Base-by-base conservation (phyloP, 768 basidiomycete species). In the Tylopilus felleus region DNA sequence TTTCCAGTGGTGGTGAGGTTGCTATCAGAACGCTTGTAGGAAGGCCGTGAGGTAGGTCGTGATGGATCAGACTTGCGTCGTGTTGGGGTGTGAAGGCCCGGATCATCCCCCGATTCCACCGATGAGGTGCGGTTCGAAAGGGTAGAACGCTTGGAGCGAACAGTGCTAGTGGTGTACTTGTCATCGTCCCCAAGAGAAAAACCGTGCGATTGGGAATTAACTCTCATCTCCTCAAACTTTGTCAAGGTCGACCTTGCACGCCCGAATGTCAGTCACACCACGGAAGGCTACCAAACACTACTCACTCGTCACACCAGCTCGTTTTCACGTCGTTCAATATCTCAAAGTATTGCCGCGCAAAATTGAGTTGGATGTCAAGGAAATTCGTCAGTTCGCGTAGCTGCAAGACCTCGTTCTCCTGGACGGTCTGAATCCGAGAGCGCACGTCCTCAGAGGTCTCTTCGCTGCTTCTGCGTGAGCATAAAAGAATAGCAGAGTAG, bases 401-500 rank as follows among this genome's bases (percentile, higher is more conserved):
- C 60, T 93, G 88, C 27, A 76, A 72, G 25, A 81, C 74, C 64
- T 96, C 93, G 48, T 85, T 84, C 57, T 91, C 86, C 64, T 92
- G 89, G 45, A 97, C 87, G 0, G 77, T 78, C 47, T 82, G 80
- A 79, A 95, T 91, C 35, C 88, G 82, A 3, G 78, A 78, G n/a
- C 84, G 86, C 1, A 95, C 81, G 57, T 95, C 91, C 65, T 93
- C 88, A 9, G 84, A 80, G 0, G 87, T 86, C 70, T 97, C 93
- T 52, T 96, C 92, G 60, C 93, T 94, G 60, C 9, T 47, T 44
- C 51, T 4, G 59, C 16, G 13, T 62, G 22, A 59, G 52, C 52
- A 51, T 50, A 28, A 59, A 36, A 44, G 45, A 14, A 22, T 27
- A 50, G 35, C 13, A 46, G 29, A 17, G 17, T 21, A 25, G 48